Evolutionary conservation across 2,329 filamentous ascomycete genomes (phyloP).

Genomic region (Myriosclerotinia duriaeana): DNA sequence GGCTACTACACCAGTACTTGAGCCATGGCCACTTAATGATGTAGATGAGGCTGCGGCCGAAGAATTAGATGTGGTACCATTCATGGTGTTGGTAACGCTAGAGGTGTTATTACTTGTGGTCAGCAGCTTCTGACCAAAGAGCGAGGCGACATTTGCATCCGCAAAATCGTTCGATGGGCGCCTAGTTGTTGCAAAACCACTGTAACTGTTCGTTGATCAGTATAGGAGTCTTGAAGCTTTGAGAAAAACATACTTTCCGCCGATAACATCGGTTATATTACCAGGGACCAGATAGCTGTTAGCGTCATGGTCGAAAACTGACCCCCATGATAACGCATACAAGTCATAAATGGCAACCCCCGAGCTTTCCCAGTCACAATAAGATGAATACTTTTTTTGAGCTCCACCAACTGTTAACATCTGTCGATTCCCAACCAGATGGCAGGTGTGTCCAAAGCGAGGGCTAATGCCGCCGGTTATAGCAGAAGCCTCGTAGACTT

Average conservation of each 20-base stretch:
- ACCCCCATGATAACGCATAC: conserved; percentile 39
- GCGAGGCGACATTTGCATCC: conserved; percentile 9
- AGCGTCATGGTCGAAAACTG: conserved; percentile 36
- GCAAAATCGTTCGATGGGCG: conserved; percentile 11
- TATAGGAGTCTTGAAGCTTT: background rate
- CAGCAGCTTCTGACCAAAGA: conserved; percentile 11
- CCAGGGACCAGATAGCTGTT: conserved; percentile 36
- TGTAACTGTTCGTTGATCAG: conserved; percentile 12
- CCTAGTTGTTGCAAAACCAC: conserved; percentile 11
- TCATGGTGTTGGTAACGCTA: background rate
- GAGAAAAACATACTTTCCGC: conserved; percentile 34
- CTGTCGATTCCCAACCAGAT: conserved; percentile 42
- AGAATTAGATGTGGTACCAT: background rate
- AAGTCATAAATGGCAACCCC: conserved; percentile 42
- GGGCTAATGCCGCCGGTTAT: conserved; percentile 32
- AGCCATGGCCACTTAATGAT: background rate
- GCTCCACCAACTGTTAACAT: conserved; percentile 46
- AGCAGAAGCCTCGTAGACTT: conserved; percentile 38
- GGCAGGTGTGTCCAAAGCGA: conserved; percentile 46
- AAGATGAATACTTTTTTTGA: conserved; percentile 17
- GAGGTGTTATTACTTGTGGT: background rate
- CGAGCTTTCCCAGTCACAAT: conserved; percentile 41
- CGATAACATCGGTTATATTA: conserved; percentile 35
- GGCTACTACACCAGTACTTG: conserved; percentile 7
- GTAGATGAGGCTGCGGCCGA: background rate